Conservation (phyloP, 352 stramenopile species). For the Globisporangium alternatum region DNA sequence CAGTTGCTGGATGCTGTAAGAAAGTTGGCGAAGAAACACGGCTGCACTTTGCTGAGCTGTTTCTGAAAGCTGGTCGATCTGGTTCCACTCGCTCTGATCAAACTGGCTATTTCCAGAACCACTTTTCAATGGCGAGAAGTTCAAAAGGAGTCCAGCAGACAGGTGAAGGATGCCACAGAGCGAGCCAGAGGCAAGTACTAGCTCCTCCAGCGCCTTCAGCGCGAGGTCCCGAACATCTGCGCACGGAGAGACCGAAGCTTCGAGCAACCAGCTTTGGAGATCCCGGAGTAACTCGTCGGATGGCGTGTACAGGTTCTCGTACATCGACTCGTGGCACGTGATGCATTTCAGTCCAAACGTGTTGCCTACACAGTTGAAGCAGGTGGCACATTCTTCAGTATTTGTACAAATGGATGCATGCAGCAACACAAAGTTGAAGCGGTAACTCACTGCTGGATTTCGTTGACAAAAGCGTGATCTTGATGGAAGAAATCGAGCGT, state of each 20-base stretch:
- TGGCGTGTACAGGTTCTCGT: constrained; percentile 43
- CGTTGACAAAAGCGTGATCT: constrained; percentile 41
- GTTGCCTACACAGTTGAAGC: constrained; percentile 18
- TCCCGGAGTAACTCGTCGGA: constrained; percentile 49
- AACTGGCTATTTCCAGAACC: constrained; percentile 17
- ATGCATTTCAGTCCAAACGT: constrained; percentile 55
- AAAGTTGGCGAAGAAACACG: constrained; percentile 49
- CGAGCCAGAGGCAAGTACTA: constrained; percentile 75
- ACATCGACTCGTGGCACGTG: constrained; percentile 47
- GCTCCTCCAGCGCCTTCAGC: constrained; percentile 50
- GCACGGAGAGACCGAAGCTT: constrained; percentile 47
- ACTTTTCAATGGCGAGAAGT: constrained; percentile 22
- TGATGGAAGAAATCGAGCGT: constrained; percentile 33
- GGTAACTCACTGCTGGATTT: constrained; percentile 22
- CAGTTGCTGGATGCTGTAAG: constrained; percentile 44
- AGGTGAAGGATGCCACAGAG: constrained; percentile 76
- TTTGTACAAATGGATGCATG: neutral
- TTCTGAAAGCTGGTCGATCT: constrained; percentile 56
- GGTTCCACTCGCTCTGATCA: constrained; percentile 48
- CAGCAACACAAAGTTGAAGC: constrained; percentile 7
- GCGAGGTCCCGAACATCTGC: constrained; percentile 57
- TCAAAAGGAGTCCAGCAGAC: constrained; percentile 60
- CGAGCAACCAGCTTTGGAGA: constrained; percentile 67
- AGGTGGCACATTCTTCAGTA: neutral
- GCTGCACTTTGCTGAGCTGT: constrained; percentile 30